Conservation (phyloP, 306 rosid species). For the Castanea mollissima region DNA sequence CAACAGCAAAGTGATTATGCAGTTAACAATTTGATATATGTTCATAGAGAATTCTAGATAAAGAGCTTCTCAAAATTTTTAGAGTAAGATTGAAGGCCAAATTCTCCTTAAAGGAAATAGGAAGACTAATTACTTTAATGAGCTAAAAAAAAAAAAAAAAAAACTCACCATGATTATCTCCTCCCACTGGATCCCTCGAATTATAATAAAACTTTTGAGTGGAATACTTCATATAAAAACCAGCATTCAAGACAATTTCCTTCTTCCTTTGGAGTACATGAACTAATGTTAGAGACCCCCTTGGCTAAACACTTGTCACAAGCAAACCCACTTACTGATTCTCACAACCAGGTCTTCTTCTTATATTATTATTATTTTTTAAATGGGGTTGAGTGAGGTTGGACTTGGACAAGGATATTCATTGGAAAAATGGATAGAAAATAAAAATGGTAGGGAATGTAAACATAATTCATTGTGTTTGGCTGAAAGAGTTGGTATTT, state of each 20-base stretch:
- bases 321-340: conserved; percentile 32
- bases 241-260: conserved; percentile 59
- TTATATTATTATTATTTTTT: no score
- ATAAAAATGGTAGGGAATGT: no score
- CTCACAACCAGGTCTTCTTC: conserved; percentile 28
- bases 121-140: not conserved
- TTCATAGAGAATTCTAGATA: no score
- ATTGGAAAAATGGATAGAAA: no score
- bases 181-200: conserved; percentile 9
- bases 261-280: conserved; percentile 57
- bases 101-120: no score
- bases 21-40: no score
- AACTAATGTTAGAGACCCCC: conserved; percentile 28
- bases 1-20: no score
- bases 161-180: conserved; percentile 36
- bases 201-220: conserved; percentile 50
- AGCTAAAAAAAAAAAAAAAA: not conserved
- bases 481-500: no score
- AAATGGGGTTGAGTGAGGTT: no score
- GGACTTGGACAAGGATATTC: no score
- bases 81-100: no score
- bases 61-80: not conserved
- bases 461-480: no score
- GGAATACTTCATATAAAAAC: conserved; percentile 67
- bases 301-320: conserved; percentile 48